phyloP scores from a whole-genome alignment of 1,284 basidiomycete genomes.

The Marasmius tenuissimus region DNA sequence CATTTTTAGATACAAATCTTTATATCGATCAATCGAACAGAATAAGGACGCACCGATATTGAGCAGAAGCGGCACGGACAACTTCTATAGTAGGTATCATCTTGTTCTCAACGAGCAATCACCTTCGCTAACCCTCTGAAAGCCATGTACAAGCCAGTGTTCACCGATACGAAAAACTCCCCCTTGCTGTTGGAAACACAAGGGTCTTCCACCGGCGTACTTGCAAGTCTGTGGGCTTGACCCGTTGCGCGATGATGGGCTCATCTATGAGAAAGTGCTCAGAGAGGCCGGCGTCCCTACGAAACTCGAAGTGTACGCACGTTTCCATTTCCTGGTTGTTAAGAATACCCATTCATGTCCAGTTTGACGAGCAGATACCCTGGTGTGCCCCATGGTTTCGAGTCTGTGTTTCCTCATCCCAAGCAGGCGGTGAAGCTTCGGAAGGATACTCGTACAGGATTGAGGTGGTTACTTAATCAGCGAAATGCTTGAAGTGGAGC shows the following conservation, averaged over 20 bases:
- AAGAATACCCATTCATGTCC: neutral
- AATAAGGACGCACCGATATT: conserved; percentile 9
- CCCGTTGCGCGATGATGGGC: conserved; percentile 13
- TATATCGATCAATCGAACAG: conserved; percentile 8
- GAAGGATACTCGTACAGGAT: neutral
- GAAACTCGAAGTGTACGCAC: conserved; percentile 11
- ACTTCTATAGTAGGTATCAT: neutral
- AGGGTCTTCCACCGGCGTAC: conserved; percentile 8
- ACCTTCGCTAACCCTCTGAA: neutral
- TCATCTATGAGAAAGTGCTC: conserved; percentile 12
- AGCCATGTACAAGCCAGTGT: neutral
- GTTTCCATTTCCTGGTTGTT: neutral
- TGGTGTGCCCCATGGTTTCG: neutral
- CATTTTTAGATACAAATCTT: conserved; percentile 6
- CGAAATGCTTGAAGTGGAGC: too few species aligned
- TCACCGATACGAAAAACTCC: conserved; percentile 4
- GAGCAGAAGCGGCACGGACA: neutral
- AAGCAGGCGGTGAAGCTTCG: too few species aligned
- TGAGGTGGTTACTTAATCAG: neutral
- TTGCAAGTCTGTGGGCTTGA: conserved; percentile 13
- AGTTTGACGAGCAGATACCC: neutral
- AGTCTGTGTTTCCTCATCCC: neutral
- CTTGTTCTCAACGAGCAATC: neutral
- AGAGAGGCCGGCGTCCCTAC: conserved; percentile 5
- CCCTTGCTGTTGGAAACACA: conserved; percentile 5